A percentile compares a stretch with the other conserved stretches of the same genome.
phyloP scores from a whole-genome alignment of 1,284 basidiomycete genomes.

The Fomes fomentarius region DNA sequence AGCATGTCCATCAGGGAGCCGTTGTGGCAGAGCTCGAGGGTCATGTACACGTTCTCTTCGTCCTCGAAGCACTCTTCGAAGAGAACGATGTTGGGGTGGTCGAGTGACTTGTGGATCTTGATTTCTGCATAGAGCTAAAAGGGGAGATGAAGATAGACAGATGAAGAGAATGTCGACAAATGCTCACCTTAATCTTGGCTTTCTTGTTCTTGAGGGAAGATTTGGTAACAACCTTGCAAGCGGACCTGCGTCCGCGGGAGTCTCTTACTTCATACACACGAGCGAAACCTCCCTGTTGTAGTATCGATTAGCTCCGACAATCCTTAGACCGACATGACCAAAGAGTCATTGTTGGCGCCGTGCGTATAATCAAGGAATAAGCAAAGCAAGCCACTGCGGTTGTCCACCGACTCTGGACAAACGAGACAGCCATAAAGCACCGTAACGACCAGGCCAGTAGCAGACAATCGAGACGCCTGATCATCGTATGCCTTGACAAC shows the following conservation, averaged over 20 bases:
- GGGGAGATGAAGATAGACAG: not conserved
- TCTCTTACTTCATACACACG: conserved; percentile 90
- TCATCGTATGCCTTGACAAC: too few species aligned
- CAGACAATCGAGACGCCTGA: too few species aligned
- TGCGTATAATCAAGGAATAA: too few species aligned
- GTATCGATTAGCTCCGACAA: not conserved
- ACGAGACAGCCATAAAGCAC: too few species aligned
- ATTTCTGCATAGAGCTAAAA: conserved; percentile 94
- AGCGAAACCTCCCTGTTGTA: conserved; percentile 81
- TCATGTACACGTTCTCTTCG: conserved; percentile 95
- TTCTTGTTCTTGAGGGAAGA: conserved; percentile 86
- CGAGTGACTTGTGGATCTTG: conserved; percentile 92
- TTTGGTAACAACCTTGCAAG: conserved; percentile 91
- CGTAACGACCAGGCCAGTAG: too few species aligned
- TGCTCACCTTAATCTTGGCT: conserved; percentile 84
- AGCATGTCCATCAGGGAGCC: conserved; percentile 94
- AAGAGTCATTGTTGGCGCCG: too few species aligned
- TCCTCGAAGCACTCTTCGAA: conserved; percentile 98
- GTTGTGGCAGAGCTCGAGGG: conserved; percentile 89
- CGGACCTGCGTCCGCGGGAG: conserved; percentile 59
- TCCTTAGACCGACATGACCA: too few species aligned
- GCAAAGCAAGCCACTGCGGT: too few species aligned
- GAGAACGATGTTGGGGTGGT: conserved; percentile 91
- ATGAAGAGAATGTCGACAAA: too few species aligned
- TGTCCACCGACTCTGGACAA: too few species aligned